phyloP scores from a whole-genome alignment of 805 yeast genomes.

The Sugiyamaella marilandica region DNA sequence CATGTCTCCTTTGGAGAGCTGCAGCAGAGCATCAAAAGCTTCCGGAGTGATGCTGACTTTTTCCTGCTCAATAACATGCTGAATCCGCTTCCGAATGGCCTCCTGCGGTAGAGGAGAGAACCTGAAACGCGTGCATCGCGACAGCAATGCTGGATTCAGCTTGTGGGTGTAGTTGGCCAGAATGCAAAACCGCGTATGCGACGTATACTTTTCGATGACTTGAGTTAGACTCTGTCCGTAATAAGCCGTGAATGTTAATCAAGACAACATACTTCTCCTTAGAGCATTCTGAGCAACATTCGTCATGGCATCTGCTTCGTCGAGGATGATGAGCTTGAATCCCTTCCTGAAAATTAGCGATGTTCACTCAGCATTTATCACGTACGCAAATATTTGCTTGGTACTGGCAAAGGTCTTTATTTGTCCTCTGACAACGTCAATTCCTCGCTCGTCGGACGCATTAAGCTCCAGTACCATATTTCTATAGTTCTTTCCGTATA shows the following conservation, averaged over 20 bases:
- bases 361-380: conserved; percentile 5
- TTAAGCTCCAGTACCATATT: conserved; percentile 93
- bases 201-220: conserved; percentile 86
- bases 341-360: conserved; percentile 45
- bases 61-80: conserved; percentile 66
- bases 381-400: conserved; percentile 68
- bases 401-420: conserved; percentile 96
- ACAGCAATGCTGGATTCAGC: conserved; percentile 86
- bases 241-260: conserved; percentile 42
- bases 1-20: conserved; percentile 91
- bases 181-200: conserved; percentile 92
- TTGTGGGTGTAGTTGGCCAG: conserved; percentile 95
- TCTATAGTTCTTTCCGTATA: conserved; percentile 74
- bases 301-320: conserved; percentile 98
- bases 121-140: conserved; percentile 93
- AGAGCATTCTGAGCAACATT: conserved; percentile 93
- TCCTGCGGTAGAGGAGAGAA: conserved; percentile 72
- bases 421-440: conserved; percentile 95
- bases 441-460: conserved; percentile 97
- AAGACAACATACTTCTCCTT: conserved; percentile 74
- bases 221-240: background rate
- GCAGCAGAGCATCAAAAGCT: conserved; percentile 63
- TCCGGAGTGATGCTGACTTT: conserved; percentile 50
- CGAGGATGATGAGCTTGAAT: conserved; percentile 85
- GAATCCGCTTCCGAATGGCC: conserved; percentile 65